phyloP scores from a whole-genome alignment of 2,329 filamentous ascomycete genomes.

The Nemania abortiva region DNA sequence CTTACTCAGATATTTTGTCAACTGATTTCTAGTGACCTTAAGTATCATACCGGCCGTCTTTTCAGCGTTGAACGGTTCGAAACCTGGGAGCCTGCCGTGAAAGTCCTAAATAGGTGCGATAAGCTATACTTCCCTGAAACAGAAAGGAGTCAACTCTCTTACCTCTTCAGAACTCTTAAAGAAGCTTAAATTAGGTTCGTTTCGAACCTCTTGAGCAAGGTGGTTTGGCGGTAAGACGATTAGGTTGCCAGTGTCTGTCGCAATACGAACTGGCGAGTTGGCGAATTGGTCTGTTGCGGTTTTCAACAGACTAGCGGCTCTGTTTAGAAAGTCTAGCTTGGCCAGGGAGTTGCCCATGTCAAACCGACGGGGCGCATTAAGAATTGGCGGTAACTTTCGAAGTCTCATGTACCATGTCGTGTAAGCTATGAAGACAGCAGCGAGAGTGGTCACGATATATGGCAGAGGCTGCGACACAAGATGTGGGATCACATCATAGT shows the following conservation, averaged over 20 bases:
- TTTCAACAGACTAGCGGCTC: conserved; percentile 26
- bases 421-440: conserved; percentile 17
- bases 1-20: conserved; percentile 36
- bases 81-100: conserved; percentile 33
- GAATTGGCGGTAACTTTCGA: conserved; percentile 33
- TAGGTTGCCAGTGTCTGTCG: conserved; percentile 32
- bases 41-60: conserved; percentile 30
- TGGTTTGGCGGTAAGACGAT: conserved; percentile 36
- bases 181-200: conserved; percentile 34
- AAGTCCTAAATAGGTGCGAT: conserved; percentile 30
- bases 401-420: conserved; percentile 21
- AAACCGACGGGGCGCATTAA: conserved; percentile 32
- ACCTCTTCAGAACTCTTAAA: conserved; percentile 23
- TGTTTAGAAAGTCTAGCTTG: conserved; percentile 31
- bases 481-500: conserved; percentile 26
- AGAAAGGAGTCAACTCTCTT: not conserved
- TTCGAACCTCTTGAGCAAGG: conserved; percentile 38
- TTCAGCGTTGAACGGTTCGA: conserved; percentile 28
- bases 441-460: conserved; percentile 22
- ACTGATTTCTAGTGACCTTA: conserved; percentile 30
- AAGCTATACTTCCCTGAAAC: not conserved
- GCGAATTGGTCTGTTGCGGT: conserved; percentile 20
- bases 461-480: conserved; percentile 21
- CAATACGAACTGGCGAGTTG: conserved; percentile 33
- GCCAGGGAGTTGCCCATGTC: conserved; percentile 33